A percentile compares a stretch with the other conserved stretches of the same genome.
Evolutionary conservation across 495 filamentous ascomycete genomes (phyloP).

Genomic region (Cercophora newfieldiana): DNA sequence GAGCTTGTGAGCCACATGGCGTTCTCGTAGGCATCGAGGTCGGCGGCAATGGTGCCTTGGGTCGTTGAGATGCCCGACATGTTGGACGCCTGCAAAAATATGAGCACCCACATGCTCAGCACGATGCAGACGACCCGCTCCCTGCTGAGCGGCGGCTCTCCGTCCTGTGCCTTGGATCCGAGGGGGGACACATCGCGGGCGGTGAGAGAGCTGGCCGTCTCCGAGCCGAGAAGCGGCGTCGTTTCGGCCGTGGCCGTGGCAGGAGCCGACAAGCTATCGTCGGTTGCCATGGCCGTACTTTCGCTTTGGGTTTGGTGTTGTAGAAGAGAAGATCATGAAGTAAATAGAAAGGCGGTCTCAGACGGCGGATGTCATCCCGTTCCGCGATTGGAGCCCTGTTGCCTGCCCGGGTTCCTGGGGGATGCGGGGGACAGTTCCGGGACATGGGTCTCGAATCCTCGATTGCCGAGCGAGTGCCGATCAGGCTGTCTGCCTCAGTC

Average conservation of each 20-base stretch:
- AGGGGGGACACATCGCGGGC: constrained; percentile 18
- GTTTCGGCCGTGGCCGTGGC: constrained; percentile 32
- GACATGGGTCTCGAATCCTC: not conserved
- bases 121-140: constrained; percentile 32
- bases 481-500: not conserved
- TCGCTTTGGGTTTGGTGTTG: not conserved
- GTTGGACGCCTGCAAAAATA: constrained; percentile 60
- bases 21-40: constrained; percentile 68
- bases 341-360: not conserved
- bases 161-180: not conserved
- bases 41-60: constrained; percentile 68
- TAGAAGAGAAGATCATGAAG: not conserved
- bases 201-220: constrained; percentile 25
- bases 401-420: not conserved
- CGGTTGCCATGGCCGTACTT: not conserved
- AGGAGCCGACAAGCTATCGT: constrained; percentile 21
- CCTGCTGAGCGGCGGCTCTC: constrained; percentile 21
- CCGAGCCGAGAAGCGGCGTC: constrained; percentile 42
- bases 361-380: not conserved
- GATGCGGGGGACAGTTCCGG: not conserved
- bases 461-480: not conserved
- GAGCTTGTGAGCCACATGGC: constrained; percentile 76
- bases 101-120: constrained; percentile 45
- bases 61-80: constrained; percentile 74
- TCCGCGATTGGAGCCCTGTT: not conserved